These are phyloP conservation scores for Parafenestella ontariensis DNA, from an alignment of 2,329 filamentous ascomycete species.

Conservation along the genomic window DNA sequence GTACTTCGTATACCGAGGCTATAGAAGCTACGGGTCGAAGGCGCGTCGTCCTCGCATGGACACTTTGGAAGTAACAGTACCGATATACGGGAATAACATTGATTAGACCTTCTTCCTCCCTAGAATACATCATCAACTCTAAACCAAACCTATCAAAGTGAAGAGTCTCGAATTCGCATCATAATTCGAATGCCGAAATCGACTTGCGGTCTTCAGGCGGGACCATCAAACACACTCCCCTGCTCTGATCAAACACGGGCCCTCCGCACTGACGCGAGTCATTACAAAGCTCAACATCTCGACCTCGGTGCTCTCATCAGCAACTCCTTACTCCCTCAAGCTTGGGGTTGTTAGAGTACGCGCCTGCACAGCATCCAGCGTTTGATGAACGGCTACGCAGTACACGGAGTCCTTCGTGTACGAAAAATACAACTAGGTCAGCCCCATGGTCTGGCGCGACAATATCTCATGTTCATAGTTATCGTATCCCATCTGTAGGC, in stretches of 20 bases:
- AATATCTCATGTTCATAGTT: too few species aligned
- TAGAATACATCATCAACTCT: neutral
- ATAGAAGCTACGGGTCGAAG: neutral
- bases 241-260: constrained; percentile 9
- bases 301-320: neutral
- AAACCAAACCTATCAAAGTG: neutral
- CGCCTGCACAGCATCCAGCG: neutral
- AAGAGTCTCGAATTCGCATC: neutral
- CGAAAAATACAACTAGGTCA: too few species aligned
- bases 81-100: neutral
- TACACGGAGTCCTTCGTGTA: too few species aligned
- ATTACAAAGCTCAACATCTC: neutral
- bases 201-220: neutral
- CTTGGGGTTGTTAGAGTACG: neutral
- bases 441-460: too few species aligned
- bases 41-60: neutral
- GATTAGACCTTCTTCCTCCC: neutral
- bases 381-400: neutral
- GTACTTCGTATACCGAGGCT: neutral
- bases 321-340: neutral
- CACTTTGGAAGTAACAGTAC: neutral
- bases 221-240: constrained; percentile 3
- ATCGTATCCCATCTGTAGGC: too few species aligned
- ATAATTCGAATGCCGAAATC: neutral
- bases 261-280: neutral